Evolutionary conservation across 495 filamentous ascomycete genomes (phyloP).

Genomic region (Xylaria telfairii): DNA sequence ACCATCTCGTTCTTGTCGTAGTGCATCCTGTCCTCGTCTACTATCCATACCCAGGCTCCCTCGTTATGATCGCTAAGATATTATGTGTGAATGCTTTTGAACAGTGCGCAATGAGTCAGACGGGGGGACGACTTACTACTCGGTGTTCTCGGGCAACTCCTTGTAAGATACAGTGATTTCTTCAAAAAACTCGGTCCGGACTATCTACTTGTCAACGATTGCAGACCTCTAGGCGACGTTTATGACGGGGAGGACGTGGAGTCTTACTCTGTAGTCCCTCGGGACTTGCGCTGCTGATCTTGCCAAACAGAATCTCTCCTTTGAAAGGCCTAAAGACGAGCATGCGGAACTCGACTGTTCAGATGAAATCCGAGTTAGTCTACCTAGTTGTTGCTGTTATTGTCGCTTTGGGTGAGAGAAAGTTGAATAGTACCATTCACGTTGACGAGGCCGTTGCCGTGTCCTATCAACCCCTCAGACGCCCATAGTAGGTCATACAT

Average conservation of each 20-base stretch:
- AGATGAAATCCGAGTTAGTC: constrained; percentile 1
- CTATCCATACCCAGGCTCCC: constrained; percentile 80
- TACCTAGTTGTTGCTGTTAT: too few relatives aligned
- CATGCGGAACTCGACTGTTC: constrained; percentile 83
- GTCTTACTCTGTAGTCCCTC: constrained; percentile 76
- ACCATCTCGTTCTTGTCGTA: constrained; percentile 90
- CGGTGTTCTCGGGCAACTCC: constrained; percentile 71
- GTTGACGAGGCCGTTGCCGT: constrained; percentile 86
- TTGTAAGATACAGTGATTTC: constrained; percentile 80
- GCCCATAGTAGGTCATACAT: constrained; percentile 85
- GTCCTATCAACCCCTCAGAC: constrained; percentile 90
- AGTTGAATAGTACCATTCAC: constrained; percentile 80
- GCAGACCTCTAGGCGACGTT: neutral
- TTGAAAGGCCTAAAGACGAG: constrained; percentile 96
- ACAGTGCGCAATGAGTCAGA: neutral
- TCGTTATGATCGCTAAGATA: constrained; percentile 67
- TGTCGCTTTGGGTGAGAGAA: too few relatives aligned
- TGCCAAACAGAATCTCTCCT: constrained; percentile 83
- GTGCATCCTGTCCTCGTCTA: constrained; percentile 70
- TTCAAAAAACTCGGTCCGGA: constrained; percentile 87
- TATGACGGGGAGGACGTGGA: neutral
- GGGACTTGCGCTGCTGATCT: constrained; percentile 72
- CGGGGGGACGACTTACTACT: constrained; percentile 64
- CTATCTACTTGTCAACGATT: constrained; percentile 46
- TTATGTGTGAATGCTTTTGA: constrained; percentile 22